These are phyloP conservation scores for Calonectria montana DNA, from an alignment of 2,329 filamentous ascomycete genomes.

Conservation along the genomic window DNA sequence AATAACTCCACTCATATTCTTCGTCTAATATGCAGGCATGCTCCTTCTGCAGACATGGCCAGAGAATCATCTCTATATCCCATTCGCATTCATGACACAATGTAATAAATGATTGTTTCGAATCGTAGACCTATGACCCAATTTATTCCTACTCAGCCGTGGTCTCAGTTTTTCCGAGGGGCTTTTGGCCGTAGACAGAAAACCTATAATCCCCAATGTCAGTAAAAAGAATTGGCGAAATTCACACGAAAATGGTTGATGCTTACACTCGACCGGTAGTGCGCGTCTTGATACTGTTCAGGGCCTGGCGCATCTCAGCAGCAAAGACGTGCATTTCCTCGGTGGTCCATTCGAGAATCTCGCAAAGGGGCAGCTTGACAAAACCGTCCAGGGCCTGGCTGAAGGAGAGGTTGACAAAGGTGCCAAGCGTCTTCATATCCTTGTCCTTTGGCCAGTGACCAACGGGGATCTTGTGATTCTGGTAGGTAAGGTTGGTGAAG, in stretches of 20 bases:
- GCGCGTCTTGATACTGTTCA: slow-evolving; percentile 31
- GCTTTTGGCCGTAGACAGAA: not conserved
- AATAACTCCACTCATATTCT: not conserved
- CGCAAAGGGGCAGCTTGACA: slow-evolving; percentile 36
- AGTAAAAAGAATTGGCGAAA: not conserved
- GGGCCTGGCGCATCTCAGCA: slow-evolving; percentile 31
- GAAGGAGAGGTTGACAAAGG: slow-evolving; percentile 36
- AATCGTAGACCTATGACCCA: not conserved
- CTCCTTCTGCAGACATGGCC: not conserved
- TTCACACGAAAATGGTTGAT: not conserved
- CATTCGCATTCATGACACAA: not conserved
- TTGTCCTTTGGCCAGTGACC: slow-evolving; percentile 36
- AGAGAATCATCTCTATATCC: not conserved
- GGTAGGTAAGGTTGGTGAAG: slow-evolving; percentile 1
- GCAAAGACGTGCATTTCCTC: slow-evolving; percentile 39
- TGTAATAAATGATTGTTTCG: not conserved
- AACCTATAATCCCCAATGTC: not conserved
- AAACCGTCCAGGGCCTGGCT: slow-evolving; percentile 39
- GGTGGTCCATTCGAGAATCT: slow-evolving; percentile 32
- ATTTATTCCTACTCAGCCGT: not conserved
- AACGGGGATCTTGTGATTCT: slow-evolving; percentile 35
- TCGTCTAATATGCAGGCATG: not conserved
- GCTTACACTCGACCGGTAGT: slow-evolving; percentile 32
- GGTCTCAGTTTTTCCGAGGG: not conserved
- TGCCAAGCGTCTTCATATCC: slow-evolving; percentile 36